Evolutionary conservation across 306 rosid species (phyloP).

Genomic region (Begonia fuchsioides): DNA sequence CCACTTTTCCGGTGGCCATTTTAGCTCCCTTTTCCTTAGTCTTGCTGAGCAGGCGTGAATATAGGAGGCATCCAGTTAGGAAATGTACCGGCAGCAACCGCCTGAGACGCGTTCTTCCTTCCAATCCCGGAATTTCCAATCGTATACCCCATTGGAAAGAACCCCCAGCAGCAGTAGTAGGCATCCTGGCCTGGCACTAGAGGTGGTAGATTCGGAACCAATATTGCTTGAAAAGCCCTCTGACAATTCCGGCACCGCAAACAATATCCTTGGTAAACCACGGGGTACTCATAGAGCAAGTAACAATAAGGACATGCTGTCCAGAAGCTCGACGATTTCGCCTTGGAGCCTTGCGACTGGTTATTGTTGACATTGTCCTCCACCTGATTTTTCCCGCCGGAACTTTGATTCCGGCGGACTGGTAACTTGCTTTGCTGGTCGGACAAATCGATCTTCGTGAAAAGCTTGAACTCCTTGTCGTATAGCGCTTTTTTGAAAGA

Average conservation of each 20-base stretch:
- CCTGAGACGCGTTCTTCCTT: constrained; percentile 18
- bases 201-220: constrained; percentile 44
- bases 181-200: constrained; percentile 66
- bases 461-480: constrained; percentile 39
- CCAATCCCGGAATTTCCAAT: constrained; percentile 8
- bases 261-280: constrained; percentile 62
- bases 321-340: constrained; percentile 55
- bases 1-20: too few species aligned
- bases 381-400: constrained; percentile 9
- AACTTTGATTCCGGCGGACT: constrained; percentile 28
- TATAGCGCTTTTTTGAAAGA: constrained; percentile 31
- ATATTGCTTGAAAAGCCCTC: constrained; percentile 52
- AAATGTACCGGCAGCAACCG: constrained; percentile 2
- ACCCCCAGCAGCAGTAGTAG: constrained; percentile 75
- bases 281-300: constrained; percentile 51
- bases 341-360: constrained; percentile 15
- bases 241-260: constrained; percentile 72
- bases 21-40: too few species aligned
- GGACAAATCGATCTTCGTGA: constrained; percentile 31
- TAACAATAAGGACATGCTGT: constrained; percentile 91
- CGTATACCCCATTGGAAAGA: constrained; percentile 61
- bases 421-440: constrained; percentile 46
- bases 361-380: background rate
- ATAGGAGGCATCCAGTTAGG: constrained; percentile 64
- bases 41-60: constrained; percentile 1